Percentiles rank a stretch among this genome's conserved stretches.
phyloP scores from a whole-genome alignment of 306 rosid genomes.

The Cajanus cajan region DNA sequence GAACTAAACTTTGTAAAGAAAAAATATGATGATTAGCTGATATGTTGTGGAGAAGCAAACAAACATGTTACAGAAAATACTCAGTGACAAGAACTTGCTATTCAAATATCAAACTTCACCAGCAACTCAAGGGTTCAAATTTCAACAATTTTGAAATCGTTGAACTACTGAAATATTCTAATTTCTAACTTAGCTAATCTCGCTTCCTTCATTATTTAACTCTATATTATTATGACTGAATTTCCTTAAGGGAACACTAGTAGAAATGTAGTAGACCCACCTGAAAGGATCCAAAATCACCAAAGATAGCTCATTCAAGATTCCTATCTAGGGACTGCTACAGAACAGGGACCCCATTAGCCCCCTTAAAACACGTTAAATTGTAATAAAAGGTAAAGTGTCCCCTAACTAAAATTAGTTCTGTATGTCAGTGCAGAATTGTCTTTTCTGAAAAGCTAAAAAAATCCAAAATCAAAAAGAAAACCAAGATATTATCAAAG shows the following conservation, averaged over 20 bases:
- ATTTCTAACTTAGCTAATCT: neutral
- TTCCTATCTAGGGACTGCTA: neutral
- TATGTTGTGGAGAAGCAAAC: neutral
- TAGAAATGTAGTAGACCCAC: neutral
- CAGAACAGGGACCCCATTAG: neutral
- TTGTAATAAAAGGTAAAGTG: neutral
- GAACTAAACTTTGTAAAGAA: neutral
- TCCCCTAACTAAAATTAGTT: neutral
- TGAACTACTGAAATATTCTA: neutral
- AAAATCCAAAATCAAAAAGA: neutral
- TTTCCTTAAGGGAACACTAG: neutral
- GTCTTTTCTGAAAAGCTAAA: neutral
- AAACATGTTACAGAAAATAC: neutral
- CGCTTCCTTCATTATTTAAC: neutral
- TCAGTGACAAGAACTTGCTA: neutral
- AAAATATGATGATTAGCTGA: neutral
- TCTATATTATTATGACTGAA: neutral
- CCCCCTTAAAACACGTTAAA: neutral
- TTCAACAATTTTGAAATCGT: neutral
- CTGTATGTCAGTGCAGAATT: neutral
- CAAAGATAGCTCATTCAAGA: neutral
- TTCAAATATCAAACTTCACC: neutral
- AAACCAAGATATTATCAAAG: conserved; percentile 5
- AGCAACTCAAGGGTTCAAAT: neutral
- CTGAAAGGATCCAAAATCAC: neutral